Evolutionary conservation across 169 alveolate genomes (phyloP).

Genomic region (Eimeria acervulina): DNA sequence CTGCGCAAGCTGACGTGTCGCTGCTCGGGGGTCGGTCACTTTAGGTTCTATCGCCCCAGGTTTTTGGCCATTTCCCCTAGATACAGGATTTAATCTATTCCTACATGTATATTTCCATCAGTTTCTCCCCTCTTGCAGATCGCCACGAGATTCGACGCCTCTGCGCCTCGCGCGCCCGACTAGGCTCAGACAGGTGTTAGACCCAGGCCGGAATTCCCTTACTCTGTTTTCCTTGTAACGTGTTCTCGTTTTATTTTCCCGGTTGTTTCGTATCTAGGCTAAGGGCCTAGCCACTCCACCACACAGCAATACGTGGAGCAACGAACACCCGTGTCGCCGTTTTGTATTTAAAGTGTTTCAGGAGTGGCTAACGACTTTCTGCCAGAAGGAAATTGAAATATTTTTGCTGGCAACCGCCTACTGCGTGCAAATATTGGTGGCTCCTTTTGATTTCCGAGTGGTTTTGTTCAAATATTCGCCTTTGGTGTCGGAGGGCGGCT

Average conservation of each 20-base stretch:
- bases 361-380: conserved; percentile 62
- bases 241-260: conserved; percentile 29
- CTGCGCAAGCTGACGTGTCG: conserved; percentile 67
- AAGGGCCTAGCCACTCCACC: background rate
- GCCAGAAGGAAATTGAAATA: background rate
- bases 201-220: conserved; percentile 53
- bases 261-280: conserved; percentile 15
- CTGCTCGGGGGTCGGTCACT: conserved; percentile 78
- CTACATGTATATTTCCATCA: background rate
- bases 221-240: background rate
- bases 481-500: background rate
- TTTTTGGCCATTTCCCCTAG: conserved; percentile 60
- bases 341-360: conserved; percentile 47
- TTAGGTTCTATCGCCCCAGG: conserved; percentile 75
- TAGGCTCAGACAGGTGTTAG: conserved; percentile 70
- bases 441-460: background rate
- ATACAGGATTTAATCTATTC: conserved; percentile 37
- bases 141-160: conserved; percentile 35
- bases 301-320: conserved; percentile 11
- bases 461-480: conserved; percentile 24
- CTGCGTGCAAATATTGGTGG: conserved; percentile 11
- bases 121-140: conserved; percentile 35
- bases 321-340: conserved; percentile 53
- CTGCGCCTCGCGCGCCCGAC: conserved; percentile 60
- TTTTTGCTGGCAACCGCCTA: background rate